Conservation (phyloP, 225 moss, liverwort and hornwort genomes). For the Physcomitrium patens region DNA sequence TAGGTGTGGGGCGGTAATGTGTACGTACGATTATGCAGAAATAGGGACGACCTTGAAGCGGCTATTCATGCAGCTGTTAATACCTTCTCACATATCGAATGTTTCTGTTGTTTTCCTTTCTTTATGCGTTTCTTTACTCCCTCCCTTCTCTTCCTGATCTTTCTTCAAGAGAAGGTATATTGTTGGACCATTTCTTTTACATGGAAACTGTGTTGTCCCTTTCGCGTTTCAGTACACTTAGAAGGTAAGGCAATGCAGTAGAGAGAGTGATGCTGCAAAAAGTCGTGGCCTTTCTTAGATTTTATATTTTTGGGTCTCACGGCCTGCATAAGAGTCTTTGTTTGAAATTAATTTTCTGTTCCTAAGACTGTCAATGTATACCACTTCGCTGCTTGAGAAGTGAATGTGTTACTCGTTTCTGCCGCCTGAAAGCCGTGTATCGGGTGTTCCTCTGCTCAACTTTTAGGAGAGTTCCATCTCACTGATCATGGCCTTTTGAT, state of each 20-base stretch:
- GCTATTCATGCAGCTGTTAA: slow-evolving; percentile 7
- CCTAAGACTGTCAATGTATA: not conserved
- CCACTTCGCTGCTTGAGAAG: too few species aligned
- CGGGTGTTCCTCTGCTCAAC: too few species aligned
- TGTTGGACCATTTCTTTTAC: not conserved
- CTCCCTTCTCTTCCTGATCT: too few species aligned
- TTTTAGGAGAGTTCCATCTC: too few species aligned
- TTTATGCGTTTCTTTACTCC: too few species aligned
- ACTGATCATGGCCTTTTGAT: too few species aligned
- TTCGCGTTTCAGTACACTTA: not conserved
- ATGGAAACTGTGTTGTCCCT: not conserved
- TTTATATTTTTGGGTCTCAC: not conserved
- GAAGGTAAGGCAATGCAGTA: slow-evolving; percentile 5
- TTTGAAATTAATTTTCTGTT: slow-evolving; percentile 7
- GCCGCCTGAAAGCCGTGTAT: too few species aligned
- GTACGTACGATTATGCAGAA: not conserved
- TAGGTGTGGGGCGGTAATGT: slow-evolving; percentile 11
- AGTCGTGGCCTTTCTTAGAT: not conserved
- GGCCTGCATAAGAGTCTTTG: not conserved
- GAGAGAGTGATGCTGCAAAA: not conserved
- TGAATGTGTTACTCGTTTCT: too few species aligned
- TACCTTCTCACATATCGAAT: not conserved
- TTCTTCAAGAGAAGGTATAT: too few species aligned
- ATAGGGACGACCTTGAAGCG: slow-evolving; percentile 6
- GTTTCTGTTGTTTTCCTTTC: too few species aligned